Conservation (phyloP, 1,284 basidiomycete species). For the Rhodotorula sp. region DNA sequence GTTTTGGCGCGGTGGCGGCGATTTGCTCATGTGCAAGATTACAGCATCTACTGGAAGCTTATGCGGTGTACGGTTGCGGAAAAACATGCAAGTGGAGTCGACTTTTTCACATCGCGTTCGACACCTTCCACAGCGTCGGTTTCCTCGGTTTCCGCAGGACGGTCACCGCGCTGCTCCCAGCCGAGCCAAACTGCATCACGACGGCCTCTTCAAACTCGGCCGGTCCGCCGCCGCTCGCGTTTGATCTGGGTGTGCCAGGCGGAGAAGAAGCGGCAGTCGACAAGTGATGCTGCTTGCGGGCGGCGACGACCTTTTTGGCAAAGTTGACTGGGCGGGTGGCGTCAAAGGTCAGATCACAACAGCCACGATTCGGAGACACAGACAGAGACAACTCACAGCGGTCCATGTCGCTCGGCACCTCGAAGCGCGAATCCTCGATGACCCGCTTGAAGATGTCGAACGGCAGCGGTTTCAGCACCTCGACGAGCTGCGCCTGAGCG, state of each 20-base stretch:
- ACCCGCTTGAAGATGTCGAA: conserved; percentile 27
- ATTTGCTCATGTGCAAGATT: too few relatives aligned
- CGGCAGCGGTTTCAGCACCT: conserved; percentile 20
- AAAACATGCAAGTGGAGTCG: not conserved
- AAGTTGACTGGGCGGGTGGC: conserved; percentile 18
- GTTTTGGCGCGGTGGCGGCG: too few relatives aligned
- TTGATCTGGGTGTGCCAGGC: not conserved
- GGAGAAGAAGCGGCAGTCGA: not conserved
- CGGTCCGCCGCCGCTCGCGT: not conserved
- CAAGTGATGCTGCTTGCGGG: conserved; percentile 14
- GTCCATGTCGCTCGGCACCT: conserved; percentile 13
- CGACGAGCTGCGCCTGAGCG: conserved; percentile 12
- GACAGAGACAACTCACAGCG: conserved; percentile 18
- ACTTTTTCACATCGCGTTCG: not conserved
- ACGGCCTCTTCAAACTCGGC: conserved; percentile 32
- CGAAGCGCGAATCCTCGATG: conserved; percentile 10
- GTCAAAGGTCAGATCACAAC: too few relatives aligned
- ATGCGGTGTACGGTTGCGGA: too few relatives aligned
- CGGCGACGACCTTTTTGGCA: conserved; percentile 25
- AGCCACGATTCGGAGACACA: too few relatives aligned
- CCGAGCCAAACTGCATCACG: conserved; percentile 27
- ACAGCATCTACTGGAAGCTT: too few relatives aligned
- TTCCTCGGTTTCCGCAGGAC: conserved; percentile 25
- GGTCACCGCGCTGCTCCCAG: conserved; percentile 10
- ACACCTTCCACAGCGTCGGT: conserved; percentile 28